phyloP scores from a whole-genome alignment of 192 early-diverging fungal genomes.

The Gaertneriomyces semiglobifer region DNA sequence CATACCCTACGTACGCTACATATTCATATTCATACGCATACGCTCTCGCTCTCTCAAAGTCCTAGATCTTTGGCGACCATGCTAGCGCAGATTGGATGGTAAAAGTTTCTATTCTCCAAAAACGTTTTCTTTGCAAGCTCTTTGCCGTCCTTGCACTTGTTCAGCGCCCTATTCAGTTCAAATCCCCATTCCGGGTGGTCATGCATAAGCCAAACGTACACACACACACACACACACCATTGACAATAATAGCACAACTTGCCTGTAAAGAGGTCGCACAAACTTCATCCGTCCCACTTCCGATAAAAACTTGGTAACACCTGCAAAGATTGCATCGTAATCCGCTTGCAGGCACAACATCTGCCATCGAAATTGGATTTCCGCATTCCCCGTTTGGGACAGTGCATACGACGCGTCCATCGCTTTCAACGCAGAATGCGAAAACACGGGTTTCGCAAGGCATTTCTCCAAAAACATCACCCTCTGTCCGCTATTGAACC shows the following conservation, averaged over 20 bases:
- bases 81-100: constrained; percentile 88
- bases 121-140: constrained; percentile 79
- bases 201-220: background rate
- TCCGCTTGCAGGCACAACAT: constrained; percentile 70
- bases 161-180: constrained; percentile 30
- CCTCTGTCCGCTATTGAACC: constrained; percentile 73
- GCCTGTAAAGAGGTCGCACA: constrained; percentile 73
- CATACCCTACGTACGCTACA: no score
- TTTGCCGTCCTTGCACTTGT: constrained; percentile 65
- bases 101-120: constrained; percentile 69
- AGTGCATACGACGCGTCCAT: constrained; percentile 75
- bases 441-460: constrained; percentile 57
- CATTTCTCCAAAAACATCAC: constrained; percentile 83
- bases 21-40: no score
- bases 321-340: constrained; percentile 70
- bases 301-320: constrained; percentile 77
- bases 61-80: constrained; percentile 55
- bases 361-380: constrained; percentile 87
- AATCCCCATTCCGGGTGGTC: constrained; percentile 2
- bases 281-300: constrained; percentile 94
- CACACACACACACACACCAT: background rate
- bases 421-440: constrained; percentile 55
- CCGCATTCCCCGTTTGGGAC: constrained; percentile 70
- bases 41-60: background rate
- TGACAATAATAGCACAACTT: constrained; percentile 5